Evolutionary conservation across 139 green algal species (phyloP), one percentile per base, ranked within the genome.

Genomic region (Closterium sp.): DNA sequence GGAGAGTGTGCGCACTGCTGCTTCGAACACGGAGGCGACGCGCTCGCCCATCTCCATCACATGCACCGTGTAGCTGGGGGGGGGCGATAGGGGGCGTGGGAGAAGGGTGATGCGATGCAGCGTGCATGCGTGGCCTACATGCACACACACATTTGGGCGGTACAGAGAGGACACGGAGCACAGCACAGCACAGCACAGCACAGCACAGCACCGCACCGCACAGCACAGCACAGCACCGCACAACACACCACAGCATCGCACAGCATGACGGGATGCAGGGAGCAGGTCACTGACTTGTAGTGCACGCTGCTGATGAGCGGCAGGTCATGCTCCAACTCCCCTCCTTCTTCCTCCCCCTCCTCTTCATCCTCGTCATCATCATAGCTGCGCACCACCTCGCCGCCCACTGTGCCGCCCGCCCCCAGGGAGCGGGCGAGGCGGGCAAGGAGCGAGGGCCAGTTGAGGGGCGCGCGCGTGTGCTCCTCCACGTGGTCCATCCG

Each of bases 401-500:
- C 87, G n/a, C 22, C 38, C 38, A 70, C 22, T 6, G 22, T 9
- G 9, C 87, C 87, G 27, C n/a, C 17, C 27, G 84, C 84, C 45
- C 45, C 45, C 45, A 87, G 31, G 84, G 84, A 2, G 84, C 10
- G 45, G 1, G n/a, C 84, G 11, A 30, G n/a, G 27, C n/a, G n/a
- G 7, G 84, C 19, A 4, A 87, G 13, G n/a, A 13, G 84, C 7
- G 27, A 17, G n/a, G 9, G 30, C 86, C 31, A 89, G 29, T 50
- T 31, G n/a, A 31, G 94, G 9, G 96, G 95, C 17, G 97, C 92
- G 19, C 96, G 88, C 10, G 92, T 96, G 91, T 97, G 96, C 29
- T 97, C 96, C 70, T 97, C 32, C 30, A 97, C 85, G 84, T 97
- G 96, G 94, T 98, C 96, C 70, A 97, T 87, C 28, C 96, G 95